A percentile compares a stretch with the other conserved stretches of the same genome.
These are phyloP conservation scores for Dactylellina haptotyla DNA, from an alignment of 2,329 filamentous ascomycete species.

Conservation along the genomic window DNA sequence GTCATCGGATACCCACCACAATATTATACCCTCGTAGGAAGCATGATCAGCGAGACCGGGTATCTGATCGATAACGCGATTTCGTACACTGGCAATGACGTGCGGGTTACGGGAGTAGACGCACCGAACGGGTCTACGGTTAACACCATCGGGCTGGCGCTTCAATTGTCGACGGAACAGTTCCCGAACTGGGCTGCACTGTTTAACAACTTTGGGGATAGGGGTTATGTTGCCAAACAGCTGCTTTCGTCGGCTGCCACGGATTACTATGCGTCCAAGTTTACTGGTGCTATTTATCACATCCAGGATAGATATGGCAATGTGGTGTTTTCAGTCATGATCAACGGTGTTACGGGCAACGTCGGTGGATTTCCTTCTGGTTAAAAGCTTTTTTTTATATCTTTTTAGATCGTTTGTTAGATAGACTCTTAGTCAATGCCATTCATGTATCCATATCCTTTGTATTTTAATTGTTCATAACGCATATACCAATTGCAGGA, in stretches of 20 bases:
- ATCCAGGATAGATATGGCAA: constrained; percentile 12
- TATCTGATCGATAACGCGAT: constrained; percentile 6
- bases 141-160: constrained; percentile 9
- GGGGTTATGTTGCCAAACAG: not conserved
- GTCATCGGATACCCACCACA: not conserved
- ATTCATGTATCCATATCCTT: too few relatives aligned
- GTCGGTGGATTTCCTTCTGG: not conserved
- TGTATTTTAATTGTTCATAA: too few relatives aligned
- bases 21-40: not conserved
- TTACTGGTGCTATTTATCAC: constrained; percentile 25
- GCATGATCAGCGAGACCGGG: constrained; percentile 2
- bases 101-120: not conserved
- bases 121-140: constrained; percentile 3
- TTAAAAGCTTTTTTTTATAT: not conserved
- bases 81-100: not conserved
- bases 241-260: constrained; percentile 1
- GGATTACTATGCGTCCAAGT: not conserved
- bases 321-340: constrained; percentile 18
- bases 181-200: not conserved
- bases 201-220: constrained; percentile 22
- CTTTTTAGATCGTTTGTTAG: too few relatives aligned
- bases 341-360: constrained; percentile 16
- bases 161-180: not conserved
- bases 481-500: too few relatives aligned
- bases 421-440: too few relatives aligned